Evolutionary conservation across 2,329 filamentous ascomycete genomes (phyloP), one percentile per base, ranked within the genome.

Genomic region (Juglanconis oblonga): DNA sequence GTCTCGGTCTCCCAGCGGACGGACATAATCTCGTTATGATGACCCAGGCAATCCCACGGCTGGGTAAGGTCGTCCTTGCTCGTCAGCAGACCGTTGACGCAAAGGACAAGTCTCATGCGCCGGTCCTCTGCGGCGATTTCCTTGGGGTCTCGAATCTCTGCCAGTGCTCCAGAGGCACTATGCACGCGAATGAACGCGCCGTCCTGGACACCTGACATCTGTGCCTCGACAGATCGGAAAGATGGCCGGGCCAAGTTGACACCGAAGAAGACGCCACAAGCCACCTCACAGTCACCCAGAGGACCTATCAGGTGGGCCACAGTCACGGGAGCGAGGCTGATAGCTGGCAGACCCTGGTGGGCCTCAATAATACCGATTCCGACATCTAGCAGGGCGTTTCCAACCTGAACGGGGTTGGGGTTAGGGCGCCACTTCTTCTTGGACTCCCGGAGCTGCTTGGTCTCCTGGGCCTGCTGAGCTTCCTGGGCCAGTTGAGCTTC

Each of bases 231-330:
- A 81, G 93, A 91, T 71, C 92, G 88, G 55, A 87, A 86, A 0
- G 90, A 90, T 81, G 96, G 93, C 40, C 88, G 85, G 1, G 88
- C 87, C 48, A 90, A 90, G 70, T 96, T 97, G n/a, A 95, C 91
- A 8, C 95, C 95, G 69, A 98, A 97, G 44, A 98, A 77, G 42
- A 89, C 86, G 14, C 93, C 94, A 35, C 97, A 88, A 47, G 92
- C 79, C 14, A 95, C 83, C 5, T 88, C 85, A 63, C 89, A 95
- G 42, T 93, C 88, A 2, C 92, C 89, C 69, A 97, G 81, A 17
- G 87, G 83, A 10, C 93, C 94, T 0, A 98, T 78, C 56, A 97
- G 86, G 1, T 87, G 87, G 24, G 92, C 91, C 10, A 91, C 89
- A 29, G 88, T 87, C 2, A 87, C 87, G 1, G 87, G 82, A 17